Evolutionary conservation across 1,284 basidiomycete species (phyloP), one percentile per base, ranked within the genome.

Genomic region (Neotropicomus parvogracilis): DNA sequence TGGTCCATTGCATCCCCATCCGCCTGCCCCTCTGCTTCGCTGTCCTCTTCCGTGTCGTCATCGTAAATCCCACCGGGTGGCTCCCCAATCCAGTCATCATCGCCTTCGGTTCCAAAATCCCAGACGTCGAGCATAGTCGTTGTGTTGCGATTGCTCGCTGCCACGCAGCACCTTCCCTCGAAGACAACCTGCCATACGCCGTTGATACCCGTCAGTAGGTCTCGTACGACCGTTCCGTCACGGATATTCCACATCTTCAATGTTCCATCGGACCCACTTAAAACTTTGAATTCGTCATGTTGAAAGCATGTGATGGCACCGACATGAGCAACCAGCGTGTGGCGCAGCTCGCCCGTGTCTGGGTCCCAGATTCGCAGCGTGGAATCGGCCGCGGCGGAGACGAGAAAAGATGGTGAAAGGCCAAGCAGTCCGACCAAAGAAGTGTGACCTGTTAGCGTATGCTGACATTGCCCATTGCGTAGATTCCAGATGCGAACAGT

Each of bases 271-370:
- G 87, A 90, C 7, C 95, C 94, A 57, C 86, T 91, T 36, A 97
- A 77, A 42, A 97, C 91, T 66, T 95, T 95, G 75, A 91, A 90
- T 64, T 97, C 94, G 64, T 97, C 94, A 60, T 97, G 94, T 69
- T 94, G 90, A 79, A 97, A 97, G 69, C 94, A 97, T 7, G 94
- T 97, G 59, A 97, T 97, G 11, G 94, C 93, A 19, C 92, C 93
- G 3, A 88, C 86, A 67, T 97, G 94, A 1, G 89, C 91, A 1
- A 86, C 83, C 34, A 97, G 79, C 1, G 85, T 84, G 60, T 93
- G 85, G 29, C 80, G 81, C 32, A 91, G 75, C 54, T 85, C 81
- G 46, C 91, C 90, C 0, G 80, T 83, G 35, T 85, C 81, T 2
- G 92, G 88, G 62, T 97, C 86, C 94, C 95, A 97, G 17, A 97